A percentile compares a stretch with the other conserved stretches of the same genome.
Conservation (phyloP, 257 asterid genomes). For the Jacaranda copaia region DNA sequence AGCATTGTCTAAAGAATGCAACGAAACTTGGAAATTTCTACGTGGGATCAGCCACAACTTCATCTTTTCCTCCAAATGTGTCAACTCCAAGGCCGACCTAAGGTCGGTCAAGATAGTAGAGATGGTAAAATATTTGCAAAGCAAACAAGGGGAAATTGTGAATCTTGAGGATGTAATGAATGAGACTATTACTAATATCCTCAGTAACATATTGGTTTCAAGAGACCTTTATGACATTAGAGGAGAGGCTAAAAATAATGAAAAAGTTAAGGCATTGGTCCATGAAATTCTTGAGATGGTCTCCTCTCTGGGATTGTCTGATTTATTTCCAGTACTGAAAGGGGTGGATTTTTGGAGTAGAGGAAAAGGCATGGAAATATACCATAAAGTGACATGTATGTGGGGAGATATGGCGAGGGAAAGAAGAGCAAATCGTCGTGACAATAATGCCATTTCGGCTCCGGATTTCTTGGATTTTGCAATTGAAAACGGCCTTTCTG, state of each 20-base stretch:
- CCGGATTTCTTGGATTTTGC: constrained; percentile 16
- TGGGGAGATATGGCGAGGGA: constrained; percentile 24
- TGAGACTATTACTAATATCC: background rate
- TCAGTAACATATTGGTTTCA: background rate
- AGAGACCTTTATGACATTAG: background rate
- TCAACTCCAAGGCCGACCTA: background rate
- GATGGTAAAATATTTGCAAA: background rate
- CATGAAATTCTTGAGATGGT: background rate
- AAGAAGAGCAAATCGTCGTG: constrained; percentile 1
- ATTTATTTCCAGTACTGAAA: constrained; percentile 9
- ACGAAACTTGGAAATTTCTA: background rate
- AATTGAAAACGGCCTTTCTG: background rate
- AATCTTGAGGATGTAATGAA: background rate
- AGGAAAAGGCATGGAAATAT: background rate
- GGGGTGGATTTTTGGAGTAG: background rate
- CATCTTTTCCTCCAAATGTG: background rate
- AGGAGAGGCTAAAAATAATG: background rate
- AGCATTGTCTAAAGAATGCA: constrained; percentile 16
- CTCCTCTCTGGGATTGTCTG: background rate
- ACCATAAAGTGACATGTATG: background rate
- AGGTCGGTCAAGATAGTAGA: background rate
- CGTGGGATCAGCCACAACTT: background rate
- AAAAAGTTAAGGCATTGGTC: background rate
- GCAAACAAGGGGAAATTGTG: background rate
- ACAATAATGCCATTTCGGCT: background rate